These are phyloP conservation scores for Rossbeevera mucosa DNA, from an alignment of 768 basidiomycete species.

Conservation along the genomic window DNA sequence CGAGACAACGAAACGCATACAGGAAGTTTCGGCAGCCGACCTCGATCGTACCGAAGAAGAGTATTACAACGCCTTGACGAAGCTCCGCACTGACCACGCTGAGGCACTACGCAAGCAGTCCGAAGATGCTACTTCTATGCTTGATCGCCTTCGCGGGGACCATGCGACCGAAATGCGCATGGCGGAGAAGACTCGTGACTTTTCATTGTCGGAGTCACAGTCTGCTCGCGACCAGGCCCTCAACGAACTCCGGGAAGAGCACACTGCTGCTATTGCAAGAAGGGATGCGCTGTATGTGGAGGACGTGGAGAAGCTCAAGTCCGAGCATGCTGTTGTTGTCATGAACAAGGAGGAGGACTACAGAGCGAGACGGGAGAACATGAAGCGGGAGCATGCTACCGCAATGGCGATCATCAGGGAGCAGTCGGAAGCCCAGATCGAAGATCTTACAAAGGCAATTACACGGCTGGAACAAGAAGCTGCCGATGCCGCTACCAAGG, in stretches of 20 bases:
- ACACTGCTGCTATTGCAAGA: slow-evolving; percentile 57
- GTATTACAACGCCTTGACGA: slow-evolving; percentile 76
- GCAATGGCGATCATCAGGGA: slow-evolving; percentile 28
- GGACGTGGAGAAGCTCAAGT: slow-evolving; percentile 61
- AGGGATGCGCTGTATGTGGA: slow-evolving; percentile 63
- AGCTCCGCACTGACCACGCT: slow-evolving; percentile 68
- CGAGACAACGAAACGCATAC: slow-evolving; percentile 54
- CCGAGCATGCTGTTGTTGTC: slow-evolving; percentile 53
- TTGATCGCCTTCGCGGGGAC: slow-evolving; percentile 73
- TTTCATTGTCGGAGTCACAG: slow-evolving; percentile 69
- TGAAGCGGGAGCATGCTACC: slow-evolving; percentile 34
- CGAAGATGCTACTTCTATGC: slow-evolving; percentile 51
- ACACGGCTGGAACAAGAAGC: slow-evolving; percentile 50
- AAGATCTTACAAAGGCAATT: slow-evolving; percentile 54
- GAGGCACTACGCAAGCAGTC: slow-evolving; percentile 59
- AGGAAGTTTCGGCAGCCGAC: slow-evolving; percentile 50
- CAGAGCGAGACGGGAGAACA: slow-evolving; percentile 30
- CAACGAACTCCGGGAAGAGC: slow-evolving; percentile 67
- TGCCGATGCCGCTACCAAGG: slow-evolving; percentile 33
- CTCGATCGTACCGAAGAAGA: slow-evolving; percentile 73
- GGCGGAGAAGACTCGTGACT: slow-evolving; percentile 71
- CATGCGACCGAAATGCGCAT: slow-evolving; percentile 70
- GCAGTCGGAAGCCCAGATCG: slow-evolving; percentile 44
- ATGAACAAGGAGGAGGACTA: slow-evolving; percentile 60
- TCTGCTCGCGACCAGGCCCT: slow-evolving; percentile 59